These are phyloP conservation scores for Scedosporium boydii DNA, from an alignment of 2,329 filamentous ascomycete species.

Conservation along the genomic window DNA sequence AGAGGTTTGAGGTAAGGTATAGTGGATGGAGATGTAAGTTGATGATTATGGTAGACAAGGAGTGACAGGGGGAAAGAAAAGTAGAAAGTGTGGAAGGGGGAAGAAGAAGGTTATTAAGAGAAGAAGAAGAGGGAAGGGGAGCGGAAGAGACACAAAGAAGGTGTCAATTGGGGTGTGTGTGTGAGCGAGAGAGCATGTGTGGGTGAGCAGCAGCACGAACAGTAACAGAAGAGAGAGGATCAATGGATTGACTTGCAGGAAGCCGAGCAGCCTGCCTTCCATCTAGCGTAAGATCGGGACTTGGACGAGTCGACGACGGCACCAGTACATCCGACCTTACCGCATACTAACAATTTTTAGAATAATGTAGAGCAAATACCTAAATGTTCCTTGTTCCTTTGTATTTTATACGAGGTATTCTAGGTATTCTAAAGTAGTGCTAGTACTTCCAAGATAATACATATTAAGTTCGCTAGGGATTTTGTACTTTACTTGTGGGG, in stretches of 20 bases:
- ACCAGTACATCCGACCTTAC: background rate
- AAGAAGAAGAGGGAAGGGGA: conserved; percentile 12
- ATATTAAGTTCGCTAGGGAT: background rate
- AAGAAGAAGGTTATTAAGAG: conserved; percentile 10
- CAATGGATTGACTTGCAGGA: conserved; percentile 7
- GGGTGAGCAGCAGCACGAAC: conserved; percentile 7
- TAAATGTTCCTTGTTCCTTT: too few species aligned
- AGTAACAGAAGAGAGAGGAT: conserved; percentile 6
- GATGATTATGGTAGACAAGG: background rate
- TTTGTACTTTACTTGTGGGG: background rate
- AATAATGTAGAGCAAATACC: background rate
- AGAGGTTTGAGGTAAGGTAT: conserved; percentile 1
- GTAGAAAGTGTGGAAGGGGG: conserved; percentile 13
- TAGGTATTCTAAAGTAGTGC: background rate
- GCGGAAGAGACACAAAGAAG: conserved; percentile 5
- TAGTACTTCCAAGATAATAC: background rate
- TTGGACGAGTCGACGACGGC: background rate
- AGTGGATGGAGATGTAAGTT: background rate
- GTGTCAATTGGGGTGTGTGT: background rate
- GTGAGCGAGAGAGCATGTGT: background rate
- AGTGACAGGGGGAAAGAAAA: conserved; percentile 13
- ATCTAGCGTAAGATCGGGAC: background rate
- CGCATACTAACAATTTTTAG: background rate
- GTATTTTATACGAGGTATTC: background rate
- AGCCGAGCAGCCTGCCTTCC: background rate